A percentile compares a stretch with the other conserved stretches of the same genome.
Evolutionary conservation across 108 stramenopile genomes (phyloP).

Genomic region (Fragilaria radians): DNA sequence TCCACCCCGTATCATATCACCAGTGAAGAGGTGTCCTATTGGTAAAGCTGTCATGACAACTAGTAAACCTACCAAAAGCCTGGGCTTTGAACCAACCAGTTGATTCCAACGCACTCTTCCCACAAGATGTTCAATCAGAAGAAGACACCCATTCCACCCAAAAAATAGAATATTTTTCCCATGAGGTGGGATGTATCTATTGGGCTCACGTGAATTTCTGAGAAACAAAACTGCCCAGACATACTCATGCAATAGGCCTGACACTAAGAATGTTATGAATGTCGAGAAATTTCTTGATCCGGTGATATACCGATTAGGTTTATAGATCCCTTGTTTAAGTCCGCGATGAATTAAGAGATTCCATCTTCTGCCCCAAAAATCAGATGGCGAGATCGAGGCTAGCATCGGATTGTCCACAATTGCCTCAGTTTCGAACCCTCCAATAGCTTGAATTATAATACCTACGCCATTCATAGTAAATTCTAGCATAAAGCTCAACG

Average conservation of each 20-base stretch:
- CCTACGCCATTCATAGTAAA: slow-evolving; percentile 1
- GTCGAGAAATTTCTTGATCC: slow-evolving; percentile 25
- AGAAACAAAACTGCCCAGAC: slow-evolving; percentile 21
- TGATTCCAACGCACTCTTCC: background rate
- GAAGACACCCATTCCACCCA: slow-evolving; percentile 44
- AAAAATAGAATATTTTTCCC: slow-evolving; percentile 46
- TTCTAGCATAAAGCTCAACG: slow-evolving; percentile 1
- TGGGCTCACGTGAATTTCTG: background rate
- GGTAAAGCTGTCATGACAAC: slow-evolving; percentile 8
- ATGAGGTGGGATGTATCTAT: slow-evolving; percentile 13
- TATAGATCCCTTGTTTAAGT: slow-evolving; percentile 38
- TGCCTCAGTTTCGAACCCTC: background rate
- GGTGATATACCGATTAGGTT: slow-evolving; percentile 22
- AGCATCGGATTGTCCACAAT: slow-evolving; percentile 6
- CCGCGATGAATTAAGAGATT: slow-evolving; percentile 31
- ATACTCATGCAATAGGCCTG: slow-evolving; percentile 55
- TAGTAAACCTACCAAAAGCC: background rate
- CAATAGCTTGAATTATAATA: background rate
- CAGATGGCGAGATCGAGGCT: slow-evolving; percentile 15
- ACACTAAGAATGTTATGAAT: slow-evolving; percentile 30
- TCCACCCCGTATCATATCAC: slow-evolving; percentile 3
- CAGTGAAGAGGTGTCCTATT: slow-evolving; percentile 7
- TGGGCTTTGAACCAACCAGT: background rate
- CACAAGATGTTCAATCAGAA: slow-evolving; percentile 26
- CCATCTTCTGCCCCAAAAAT: slow-evolving; percentile 59